Conservation (phyloP, 192 early-diverging fungal species). For the Podila clonocystis region DNA sequence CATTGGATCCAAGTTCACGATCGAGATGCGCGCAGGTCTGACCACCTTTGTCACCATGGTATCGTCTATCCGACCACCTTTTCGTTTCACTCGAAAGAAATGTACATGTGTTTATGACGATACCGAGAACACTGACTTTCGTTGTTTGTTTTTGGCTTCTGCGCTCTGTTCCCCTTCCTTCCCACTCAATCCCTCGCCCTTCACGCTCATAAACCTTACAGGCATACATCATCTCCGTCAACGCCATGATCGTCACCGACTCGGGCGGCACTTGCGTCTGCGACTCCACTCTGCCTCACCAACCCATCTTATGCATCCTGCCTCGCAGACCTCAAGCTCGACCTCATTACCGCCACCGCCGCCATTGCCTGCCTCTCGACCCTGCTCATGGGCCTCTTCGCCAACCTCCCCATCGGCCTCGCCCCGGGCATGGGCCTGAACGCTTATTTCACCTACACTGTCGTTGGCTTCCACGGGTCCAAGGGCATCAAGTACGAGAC, state of each 20-base stretch:
- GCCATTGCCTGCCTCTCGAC: constrained; percentile 70
- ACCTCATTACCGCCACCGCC: constrained; percentile 80
- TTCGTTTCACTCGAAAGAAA: no score
- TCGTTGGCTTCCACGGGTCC: constrained; percentile 80
- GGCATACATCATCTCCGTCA: constrained; percentile 75
- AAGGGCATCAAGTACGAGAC: constrained; percentile 76
- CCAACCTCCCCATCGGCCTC: constrained; percentile 82
- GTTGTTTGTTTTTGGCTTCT: not conserved
- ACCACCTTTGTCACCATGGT: constrained; percentile 73
- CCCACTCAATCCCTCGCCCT: no score
- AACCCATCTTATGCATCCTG: constrained; percentile 68
- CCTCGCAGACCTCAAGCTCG: constrained; percentile 68
- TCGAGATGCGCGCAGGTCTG: constrained; percentile 68
- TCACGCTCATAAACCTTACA: not conserved
- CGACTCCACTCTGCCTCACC: constrained; percentile 54
- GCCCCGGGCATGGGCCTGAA: constrained; percentile 87
- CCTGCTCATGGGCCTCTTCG: constrained; percentile 70
- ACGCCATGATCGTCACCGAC: constrained; percentile 78
- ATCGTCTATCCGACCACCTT: no score
- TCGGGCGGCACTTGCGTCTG: constrained; percentile 81
- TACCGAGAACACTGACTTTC: no score
- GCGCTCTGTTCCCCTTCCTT: no score
- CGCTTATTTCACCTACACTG: constrained; percentile 85
- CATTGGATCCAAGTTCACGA: constrained; percentile 64
- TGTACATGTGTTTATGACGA: no score